These are phyloP conservation scores for Coelastrella sp. DNA, from an alignment of 139 green algal genomes.

Conservation along the genomic window DNA sequence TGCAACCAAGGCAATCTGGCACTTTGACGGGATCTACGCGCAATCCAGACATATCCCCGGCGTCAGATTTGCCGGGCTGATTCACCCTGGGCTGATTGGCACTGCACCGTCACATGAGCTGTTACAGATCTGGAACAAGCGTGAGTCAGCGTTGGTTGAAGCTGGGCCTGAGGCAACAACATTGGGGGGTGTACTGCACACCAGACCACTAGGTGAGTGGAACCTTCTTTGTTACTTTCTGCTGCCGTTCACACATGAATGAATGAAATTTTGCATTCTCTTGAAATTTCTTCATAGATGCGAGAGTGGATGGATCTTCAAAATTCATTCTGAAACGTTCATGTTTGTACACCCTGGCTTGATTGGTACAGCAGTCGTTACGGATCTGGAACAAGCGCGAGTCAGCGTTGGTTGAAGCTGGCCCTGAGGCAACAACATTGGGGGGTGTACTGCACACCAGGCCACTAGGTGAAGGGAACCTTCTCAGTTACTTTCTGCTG, in stretches of 20 bases:
- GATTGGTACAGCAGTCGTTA: constrained; percentile 85
- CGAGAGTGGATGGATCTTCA: neutral
- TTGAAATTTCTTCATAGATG: neutral
- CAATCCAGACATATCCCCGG: constrained; percentile 78
- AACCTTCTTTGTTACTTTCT: neutral
- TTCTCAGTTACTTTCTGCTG: neutral
- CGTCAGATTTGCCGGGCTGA: constrained; percentile 14
- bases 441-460: constrained; percentile 71
- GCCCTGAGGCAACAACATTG: constrained; percentile 60
- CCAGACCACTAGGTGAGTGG: constrained; percentile 69
- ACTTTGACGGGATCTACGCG: constrained; percentile 83
- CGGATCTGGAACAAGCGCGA: constrained; percentile 85
- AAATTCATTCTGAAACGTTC: no score
- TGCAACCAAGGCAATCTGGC: constrained; percentile 80
- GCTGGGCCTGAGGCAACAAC: constrained; percentile 57
- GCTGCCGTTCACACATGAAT: neutral
- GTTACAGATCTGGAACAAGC: constrained; percentile 83
- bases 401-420: constrained; percentile 64
- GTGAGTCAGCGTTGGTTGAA: constrained; percentile 72
- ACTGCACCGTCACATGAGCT: constrained; percentile 82
- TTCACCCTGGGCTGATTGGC: constrained; percentile 68
- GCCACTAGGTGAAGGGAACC: constrained; percentile 61
- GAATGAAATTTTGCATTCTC: neutral
- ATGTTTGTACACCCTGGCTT: constrained; percentile 41
- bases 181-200: constrained; percentile 73